Conservation (phyloP, 805 yeast species). For the Lachancea cidri region DNA sequence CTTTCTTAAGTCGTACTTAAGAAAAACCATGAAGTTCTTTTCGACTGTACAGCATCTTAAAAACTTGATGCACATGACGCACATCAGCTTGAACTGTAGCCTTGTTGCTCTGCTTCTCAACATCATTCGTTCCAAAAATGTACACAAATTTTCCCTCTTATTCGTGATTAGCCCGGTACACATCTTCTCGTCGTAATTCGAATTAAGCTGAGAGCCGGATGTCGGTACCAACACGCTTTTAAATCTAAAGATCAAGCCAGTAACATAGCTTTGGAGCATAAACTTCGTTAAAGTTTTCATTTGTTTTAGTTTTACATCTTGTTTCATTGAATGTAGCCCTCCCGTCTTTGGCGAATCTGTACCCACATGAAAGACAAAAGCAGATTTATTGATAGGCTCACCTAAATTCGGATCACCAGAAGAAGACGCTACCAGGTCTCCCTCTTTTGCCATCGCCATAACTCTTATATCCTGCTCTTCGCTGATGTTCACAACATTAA, state of each 20-base stretch:
- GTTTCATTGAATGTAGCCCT: not conserved
- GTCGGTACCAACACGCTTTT: not conserved
- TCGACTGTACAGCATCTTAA: constrained; percentile 17
- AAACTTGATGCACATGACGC: constrained; percentile 23
- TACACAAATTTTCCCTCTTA: not conserved
- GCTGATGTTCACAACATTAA: too few relatives aligned
- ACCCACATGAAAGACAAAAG: too few relatives aligned
- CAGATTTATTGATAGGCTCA: too few relatives aligned
- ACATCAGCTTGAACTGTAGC: constrained; percentile 22
- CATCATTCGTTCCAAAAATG: constrained; percentile 16
- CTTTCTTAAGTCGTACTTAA: constrained; percentile 18
- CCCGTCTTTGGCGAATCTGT: not conserved
- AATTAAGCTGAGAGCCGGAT: not conserved
- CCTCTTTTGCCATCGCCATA: too few relatives aligned
- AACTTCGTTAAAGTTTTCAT: constrained; percentile 12
- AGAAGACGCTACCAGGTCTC: too few relatives aligned
- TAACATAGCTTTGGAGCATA: constrained; percentile 16
- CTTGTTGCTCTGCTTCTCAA: constrained; percentile 16
- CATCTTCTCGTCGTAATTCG: not conserved
- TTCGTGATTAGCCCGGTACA: not conserved
- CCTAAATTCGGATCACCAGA: too few relatives aligned
- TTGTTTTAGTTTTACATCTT: not conserved
- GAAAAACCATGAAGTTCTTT: constrained; percentile 18
- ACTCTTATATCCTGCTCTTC: too few relatives aligned
- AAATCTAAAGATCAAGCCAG: constrained; percentile 13